A percentile compares a stretch with the other conserved stretches of the same genome.
Conservation (phyloP, 495 filamentous ascomycete species). For the Ramalina peruviana region DNA sequence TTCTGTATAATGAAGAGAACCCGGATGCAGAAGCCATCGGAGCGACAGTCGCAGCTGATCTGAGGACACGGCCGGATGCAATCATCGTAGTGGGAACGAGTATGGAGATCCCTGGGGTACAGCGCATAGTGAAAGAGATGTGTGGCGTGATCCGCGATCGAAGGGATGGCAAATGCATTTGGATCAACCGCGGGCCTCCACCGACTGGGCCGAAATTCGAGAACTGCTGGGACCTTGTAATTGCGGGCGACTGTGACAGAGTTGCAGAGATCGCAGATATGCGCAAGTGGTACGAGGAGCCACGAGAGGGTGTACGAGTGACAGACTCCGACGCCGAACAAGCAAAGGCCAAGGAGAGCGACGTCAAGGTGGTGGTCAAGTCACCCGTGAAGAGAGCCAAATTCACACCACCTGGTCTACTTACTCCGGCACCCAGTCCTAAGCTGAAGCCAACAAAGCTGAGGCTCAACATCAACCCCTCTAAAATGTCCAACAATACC, state of each 20-base stretch:
- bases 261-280: constrained; percentile 63
- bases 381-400: constrained; percentile 24
- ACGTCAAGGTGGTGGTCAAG: constrained; percentile 29
- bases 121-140: constrained; percentile 79
- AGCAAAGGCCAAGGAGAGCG: constrained; percentile 20
- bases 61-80: constrained; percentile 75
- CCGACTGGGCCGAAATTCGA: constrained; percentile 75
- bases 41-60: constrained; percentile 68
- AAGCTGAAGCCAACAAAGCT: constrained; percentile 34
- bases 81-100: constrained; percentile 91
- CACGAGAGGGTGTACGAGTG: constrained; percentile 30
- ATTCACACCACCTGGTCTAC: constrained; percentile 31
- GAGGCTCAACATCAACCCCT: constrained; percentile 13
- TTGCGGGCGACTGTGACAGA: constrained; percentile 76
- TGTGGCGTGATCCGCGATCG: constrained; percentile 64
- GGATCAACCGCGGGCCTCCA: constrained; percentile 80
- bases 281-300: constrained; percentile 59
- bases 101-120: constrained; percentile 84
- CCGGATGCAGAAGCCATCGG: constrained; percentile 94
- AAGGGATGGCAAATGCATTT: constrained; percentile 80
- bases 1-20: constrained; percentile 94
- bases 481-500: constrained; percentile 8
- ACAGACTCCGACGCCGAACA: constrained; percentile 27
- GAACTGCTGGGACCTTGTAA: constrained; percentile 81
- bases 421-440: constrained; percentile 50